Evolutionary conservation across 23 red algal genomes (phyloP), one percentile per base, ranked within the genome.

Genomic region (Cyanidioschyzon merolae): DNA sequence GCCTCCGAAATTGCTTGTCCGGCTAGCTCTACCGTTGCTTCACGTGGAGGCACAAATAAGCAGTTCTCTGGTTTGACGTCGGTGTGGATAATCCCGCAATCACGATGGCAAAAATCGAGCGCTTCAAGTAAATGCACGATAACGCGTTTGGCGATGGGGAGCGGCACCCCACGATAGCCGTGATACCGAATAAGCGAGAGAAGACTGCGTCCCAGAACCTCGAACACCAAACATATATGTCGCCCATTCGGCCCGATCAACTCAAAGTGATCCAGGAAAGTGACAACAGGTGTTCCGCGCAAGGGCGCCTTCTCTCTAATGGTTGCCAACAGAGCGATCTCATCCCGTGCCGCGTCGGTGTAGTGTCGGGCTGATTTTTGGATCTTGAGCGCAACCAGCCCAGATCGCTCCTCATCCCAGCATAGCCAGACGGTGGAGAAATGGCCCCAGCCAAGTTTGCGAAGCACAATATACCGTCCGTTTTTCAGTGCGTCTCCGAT

Each of bases 1-100:
- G 63, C 63, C n/a, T 71, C 63, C 63, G 12, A 3, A 32, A 32
- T 71, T 7, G 63, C 63, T 3, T 3, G 3, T 7, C 7, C 63
- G 2, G 63, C 63, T n/a, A 77, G 75, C 25, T 77, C 75, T 32
- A 77, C 35, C 0, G 21, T 77, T 26, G 38, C 75, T 40, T 40
- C 77, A 58, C n/a, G n/a, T 35, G 78, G 78, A 32, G 80, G 84
- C 50, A 83, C 77, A 50, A 90, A 88, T 32, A 96, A 71, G 59
- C 90, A 76, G 75, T 96, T 96, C 74, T 96, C 92, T 16, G 92
- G 92, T 74, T 96, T 96, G 24, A 96, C 37, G 68, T 96, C 92
- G 25, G 92, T 96, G 41, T 96, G 92, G 57, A 96, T 90, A 32
- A 96, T 90, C n/a, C 77, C 59, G 68, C 92, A 90, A 12, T 50